Evolutionary conservation across 805 yeast species (phyloP), one percentile per base, ranked within the genome.

Genomic region (Suhomyces sp.): DNA sequence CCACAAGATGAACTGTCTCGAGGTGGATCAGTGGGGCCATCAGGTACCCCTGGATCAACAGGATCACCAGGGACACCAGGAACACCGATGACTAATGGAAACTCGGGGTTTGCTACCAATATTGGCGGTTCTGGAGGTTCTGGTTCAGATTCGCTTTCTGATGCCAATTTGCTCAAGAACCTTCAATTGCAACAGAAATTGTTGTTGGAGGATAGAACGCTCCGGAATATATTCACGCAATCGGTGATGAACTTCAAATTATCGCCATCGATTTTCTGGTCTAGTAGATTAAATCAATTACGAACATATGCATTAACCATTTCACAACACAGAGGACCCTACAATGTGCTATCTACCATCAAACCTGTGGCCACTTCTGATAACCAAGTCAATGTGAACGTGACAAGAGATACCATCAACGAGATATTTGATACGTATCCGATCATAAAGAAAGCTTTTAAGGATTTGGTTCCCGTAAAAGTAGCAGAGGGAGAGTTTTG

Each of bases 371-470:
- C 96, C 0, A 81, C 95, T 0, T 77, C 87, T 36, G 98, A 91
- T 53, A 91, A 91, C 60, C 87, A 88, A 55, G 95, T 91, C 38
- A 90, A 88, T 58, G 95, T 93, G 31, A 83, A 88, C 36, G 84
- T 93, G 21, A 86, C 98, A 0, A 70, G 96, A 36, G 97, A 90
- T 42, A 88, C 83, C 42, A 90, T 93, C 51, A 81, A 78, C 38
- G 95, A 84, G 44, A 88, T 93, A 15, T 90, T 93, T 55, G 86
- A 81, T 33, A 95, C 91, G 40, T 93, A 91, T 53, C 98, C 98
- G 0, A 78, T 90, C 24, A 95, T 93, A 17, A 78, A 86, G 41
- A 78, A 76, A 43, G 98, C 98, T 0, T 93, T 85, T 53, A 81
- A 78, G 40, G 98, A 93, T 36, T 81, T 81, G 39, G 98, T 93